phyloP scores from a whole-genome alignment of 768 basidiomycete genomes.

The Trametes elegans region DNA sequence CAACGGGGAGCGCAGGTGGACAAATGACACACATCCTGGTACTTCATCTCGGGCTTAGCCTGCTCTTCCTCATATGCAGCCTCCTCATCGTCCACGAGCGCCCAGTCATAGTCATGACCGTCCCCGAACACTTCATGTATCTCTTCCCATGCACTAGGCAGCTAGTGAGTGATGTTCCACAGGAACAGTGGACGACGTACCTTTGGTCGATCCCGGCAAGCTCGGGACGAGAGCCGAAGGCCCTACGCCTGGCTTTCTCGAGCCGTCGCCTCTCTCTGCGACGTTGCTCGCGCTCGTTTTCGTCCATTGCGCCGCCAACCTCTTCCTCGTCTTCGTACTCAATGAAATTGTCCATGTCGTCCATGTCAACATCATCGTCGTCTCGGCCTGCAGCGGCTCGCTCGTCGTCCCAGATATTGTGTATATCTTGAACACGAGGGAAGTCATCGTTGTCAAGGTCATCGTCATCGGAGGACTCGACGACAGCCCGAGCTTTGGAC shows the following conservation, averaged over 20 bases:
- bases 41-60: conserved; percentile 73
- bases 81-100: conserved; percentile 78
- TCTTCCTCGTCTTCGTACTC: conserved; percentile 72
- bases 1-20: conserved; percentile 3
- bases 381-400: conserved; percentile 42
- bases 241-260: conserved; percentile 64
- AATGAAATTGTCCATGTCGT: conserved; percentile 75
- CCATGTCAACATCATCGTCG: conserved; percentile 62
- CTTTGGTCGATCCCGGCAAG: conserved; percentile 79
- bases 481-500: conserved; percentile 54
- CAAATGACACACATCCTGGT: conserved; percentile 67
- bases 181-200: conserved; percentile 43
- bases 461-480: conserved; percentile 80
- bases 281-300: conserved; percentile 73
- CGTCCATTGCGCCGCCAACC: conserved; percentile 60
- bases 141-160: conserved; percentile 85
- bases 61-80: conserved; percentile 46
- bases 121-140: conserved; percentile 96
- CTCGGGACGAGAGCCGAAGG: conserved; percentile 65
- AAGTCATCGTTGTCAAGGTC: conserved; percentile 61
- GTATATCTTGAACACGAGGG: conserved; percentile 56
- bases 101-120: conserved; percentile 96
- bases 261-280: conserved; percentile 65
- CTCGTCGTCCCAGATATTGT: conserved; percentile 87
- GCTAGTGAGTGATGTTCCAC: conserved; percentile 5